Base-by-base conservation (phyloP, 129 eudicot species). In the Calendula officinalis region DNA sequence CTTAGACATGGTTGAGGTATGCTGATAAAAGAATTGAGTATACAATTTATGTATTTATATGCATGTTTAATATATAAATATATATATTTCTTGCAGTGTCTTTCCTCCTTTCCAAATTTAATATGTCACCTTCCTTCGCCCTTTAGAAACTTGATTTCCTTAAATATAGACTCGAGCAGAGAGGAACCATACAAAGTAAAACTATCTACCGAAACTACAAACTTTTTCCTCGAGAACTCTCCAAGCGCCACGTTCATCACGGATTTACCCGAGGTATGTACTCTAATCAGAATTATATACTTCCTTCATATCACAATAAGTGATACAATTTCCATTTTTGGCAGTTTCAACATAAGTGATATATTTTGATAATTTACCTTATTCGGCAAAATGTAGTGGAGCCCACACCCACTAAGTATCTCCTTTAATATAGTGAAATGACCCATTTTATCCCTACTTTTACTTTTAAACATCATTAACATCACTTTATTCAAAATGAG, bases 1-100 rank as follows among this genome's bases (percentile, higher is more conserved):
- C 53, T 3, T 14, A 7, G 73, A 68, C 73, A 36, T 68, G 10
- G 17, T 68, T 32, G 64, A 68, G 73, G 73, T 68, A 68, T 6
- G 44, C 16, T 55, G 8, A 35, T 7, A 15, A 17, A 15, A 17
- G 2, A 30, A 33, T 11, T 55, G 17, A 27, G 7, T 6, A 3
- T 32, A 55, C 13, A 7, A 5, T 61, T 2, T 15, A 35, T 14
- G 14, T 37, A 49, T 49, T 37, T 39, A 8, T 15, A 64, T 38
- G 16, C 17, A 48, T 48, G 7, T 36, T 33, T 64, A 39, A 48
- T 36, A 8, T 60, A 30, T 17, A 6, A 0, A 8, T 40, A 16
- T 22, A 16, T 22, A 22, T 22, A 22, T 22, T 22, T 22, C 30
- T 22, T 63, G 68, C 68, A 63, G 68, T 63, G 68, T 46, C 8